These are phyloP conservation scores for Purshia tridentata DNA, from an alignment of 306 rosid species.

Conservation along the genomic window DNA sequence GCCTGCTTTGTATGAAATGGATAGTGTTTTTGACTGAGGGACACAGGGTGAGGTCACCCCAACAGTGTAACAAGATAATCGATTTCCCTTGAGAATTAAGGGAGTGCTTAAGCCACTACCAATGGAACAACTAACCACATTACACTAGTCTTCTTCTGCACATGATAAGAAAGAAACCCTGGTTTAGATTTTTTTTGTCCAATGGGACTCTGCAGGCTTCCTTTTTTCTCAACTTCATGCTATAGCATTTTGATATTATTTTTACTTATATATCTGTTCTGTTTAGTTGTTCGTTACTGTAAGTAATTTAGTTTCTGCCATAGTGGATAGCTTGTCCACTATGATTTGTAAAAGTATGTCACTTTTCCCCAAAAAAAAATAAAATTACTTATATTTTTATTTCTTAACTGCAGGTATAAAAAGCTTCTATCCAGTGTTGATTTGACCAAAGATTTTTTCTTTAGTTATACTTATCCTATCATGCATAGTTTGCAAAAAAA, in stretches of 20 bases:
- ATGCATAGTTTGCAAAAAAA: conserved; percentile 95
- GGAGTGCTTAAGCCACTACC: neutral
- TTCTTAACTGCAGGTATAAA: conserved; percentile 61
- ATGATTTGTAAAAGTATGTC: too few species aligned
- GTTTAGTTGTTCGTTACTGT: too few species aligned
- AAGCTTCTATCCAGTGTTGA: conserved; percentile 88
- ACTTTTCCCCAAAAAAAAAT: too few species aligned
- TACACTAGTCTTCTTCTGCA: neutral
- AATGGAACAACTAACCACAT: neutral
- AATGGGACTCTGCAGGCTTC: neutral
- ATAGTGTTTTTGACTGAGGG: neutral
- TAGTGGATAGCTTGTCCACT: too few species aligned
- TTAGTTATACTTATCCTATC: conserved; percentile 89
- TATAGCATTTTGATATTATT: neutral
- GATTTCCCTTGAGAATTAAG: neutral
- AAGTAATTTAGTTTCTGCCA: too few species aligned
- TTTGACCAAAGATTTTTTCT: conserved; percentile 95
- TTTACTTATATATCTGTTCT: too few species aligned
- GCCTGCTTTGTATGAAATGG: neutral
- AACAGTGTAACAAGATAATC: neutral
- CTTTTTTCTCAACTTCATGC: neutral
- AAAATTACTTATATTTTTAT: conserved; percentile 1
- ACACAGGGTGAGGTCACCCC: neutral
- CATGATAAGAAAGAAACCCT: neutral
- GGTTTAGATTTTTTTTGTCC: neutral